Evolutionary conservation across 192 early-diverging fungal genomes (phyloP).

Genomic region (Linnemannia schmuckeri): DNA sequence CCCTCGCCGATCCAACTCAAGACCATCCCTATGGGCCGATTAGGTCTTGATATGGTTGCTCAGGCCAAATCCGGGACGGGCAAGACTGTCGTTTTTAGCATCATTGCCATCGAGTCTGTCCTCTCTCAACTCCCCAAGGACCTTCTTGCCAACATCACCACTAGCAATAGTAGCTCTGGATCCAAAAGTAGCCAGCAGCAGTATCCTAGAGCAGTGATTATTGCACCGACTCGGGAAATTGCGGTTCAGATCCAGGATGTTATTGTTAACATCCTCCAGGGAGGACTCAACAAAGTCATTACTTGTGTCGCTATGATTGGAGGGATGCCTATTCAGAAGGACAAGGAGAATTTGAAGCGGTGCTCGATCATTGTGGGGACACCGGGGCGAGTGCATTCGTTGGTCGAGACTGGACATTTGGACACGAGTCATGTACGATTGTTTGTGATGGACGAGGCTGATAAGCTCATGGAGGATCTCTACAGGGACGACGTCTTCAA

Average conservation of each 20-base stretch:
- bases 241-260: conserved; percentile 73
- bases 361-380: conserved; percentile 71
- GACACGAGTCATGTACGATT: conserved; percentile 55
- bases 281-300: conserved; percentile 26
- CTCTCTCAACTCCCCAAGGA: conserved; percentile 48
- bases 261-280: conserved; percentile 54
- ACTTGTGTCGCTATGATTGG: conserved; percentile 68
- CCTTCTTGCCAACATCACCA: too few species aligned
- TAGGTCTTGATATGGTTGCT: conserved; percentile 82
- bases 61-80: conserved; percentile 84
- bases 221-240: conserved; percentile 75
- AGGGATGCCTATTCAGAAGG: conserved; percentile 62
- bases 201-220: conserved; percentile 59
- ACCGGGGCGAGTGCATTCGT: conserved; percentile 58
- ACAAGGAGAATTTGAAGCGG: conserved; percentile 55
- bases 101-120: conserved; percentile 65
- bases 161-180: not conserved
- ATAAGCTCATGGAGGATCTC: conserved; percentile 69
- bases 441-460: conserved; percentile 72
- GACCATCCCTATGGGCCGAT: conserved; percentile 68
- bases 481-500: conserved; percentile 54
- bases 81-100: conserved; percentile 71
- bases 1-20: conserved; percentile 77
- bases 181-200: conserved; percentile 12
- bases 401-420: conserved; percentile 59